Conservation (phyloP, 148 eudicot genomes). For the Rhododendron vialii region DNA sequence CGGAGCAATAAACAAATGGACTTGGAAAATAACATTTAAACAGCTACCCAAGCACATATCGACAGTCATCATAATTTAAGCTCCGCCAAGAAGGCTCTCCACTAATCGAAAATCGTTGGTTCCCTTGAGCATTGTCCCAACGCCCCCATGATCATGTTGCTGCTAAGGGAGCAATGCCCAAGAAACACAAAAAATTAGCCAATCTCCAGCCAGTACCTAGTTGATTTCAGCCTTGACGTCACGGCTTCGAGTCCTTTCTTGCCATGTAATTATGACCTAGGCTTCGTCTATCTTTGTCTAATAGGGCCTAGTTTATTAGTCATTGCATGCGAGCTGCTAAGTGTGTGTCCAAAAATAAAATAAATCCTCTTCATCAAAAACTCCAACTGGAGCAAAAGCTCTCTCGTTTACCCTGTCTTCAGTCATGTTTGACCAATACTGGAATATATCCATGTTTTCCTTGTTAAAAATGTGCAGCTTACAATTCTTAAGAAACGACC, state of each 20-base stretch:
- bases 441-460: background rate
- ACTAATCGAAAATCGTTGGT: background rate
- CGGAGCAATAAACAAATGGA: background rate
- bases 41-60: background rate
- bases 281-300: background rate
- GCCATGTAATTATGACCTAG: background rate
- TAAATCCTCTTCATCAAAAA: background rate
- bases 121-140: background rate
- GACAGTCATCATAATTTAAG: background rate
- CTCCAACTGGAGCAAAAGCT: background rate
- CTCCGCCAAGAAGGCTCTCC: background rate
- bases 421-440: background rate
- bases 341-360: background rate
- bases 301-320: background rate
- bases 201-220: too few relatives aligned
- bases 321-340: background rate
- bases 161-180: background rate
- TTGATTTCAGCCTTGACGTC: background rate
- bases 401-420: background rate
- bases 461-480: background rate
- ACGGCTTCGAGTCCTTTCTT: background rate
- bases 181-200: background rate
- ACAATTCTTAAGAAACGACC: too few relatives aligned
- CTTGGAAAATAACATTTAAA: background rate
- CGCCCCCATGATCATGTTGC: background rate